Evolutionary conservation across 2,329 filamentous ascomycete genomes (phyloP).

Genomic region (Metarhizium robertsii): DNA sequence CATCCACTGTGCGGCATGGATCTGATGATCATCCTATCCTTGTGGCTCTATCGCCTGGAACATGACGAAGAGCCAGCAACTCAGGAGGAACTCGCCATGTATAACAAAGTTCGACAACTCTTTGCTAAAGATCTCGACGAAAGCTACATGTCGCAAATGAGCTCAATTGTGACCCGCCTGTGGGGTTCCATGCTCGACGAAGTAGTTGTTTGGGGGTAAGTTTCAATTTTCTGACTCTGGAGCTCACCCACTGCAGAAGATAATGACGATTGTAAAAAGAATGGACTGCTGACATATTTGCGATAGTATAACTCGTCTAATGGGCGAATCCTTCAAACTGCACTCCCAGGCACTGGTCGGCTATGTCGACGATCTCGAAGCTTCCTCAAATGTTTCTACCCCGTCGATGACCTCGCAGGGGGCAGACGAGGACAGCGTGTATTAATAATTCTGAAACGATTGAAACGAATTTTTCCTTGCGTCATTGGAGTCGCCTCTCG

Average conservation of each 20-base stretch:
- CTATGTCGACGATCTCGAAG: conserved; percentile 78
- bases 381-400: conserved; percentile 58
- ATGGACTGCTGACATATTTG: neutral
- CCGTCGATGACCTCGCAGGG: conserved; percentile 65
- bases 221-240: conserved; percentile 18
- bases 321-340: conserved; percentile 96
- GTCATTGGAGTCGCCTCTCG: neutral
- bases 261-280: neutral
- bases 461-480: conserved; percentile 30
- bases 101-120: conserved; percentile 81
- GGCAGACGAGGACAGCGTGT: conserved; percentile 63
- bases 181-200: conserved; percentile 99
- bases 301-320: conserved; percentile 75
- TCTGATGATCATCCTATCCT: conserved; percentile 91
- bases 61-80: conserved; percentile 90
- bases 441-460: conserved; percentile 45
- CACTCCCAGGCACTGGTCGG: conserved; percentile 91
- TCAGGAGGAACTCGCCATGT: conserved; percentile 79
- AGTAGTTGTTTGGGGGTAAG: conserved; percentile 98
- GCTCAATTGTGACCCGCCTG: conserved; percentile 87
- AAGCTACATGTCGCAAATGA: conserved; percentile 71
- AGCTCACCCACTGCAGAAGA: neutral
- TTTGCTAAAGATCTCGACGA: conserved; percentile 88
- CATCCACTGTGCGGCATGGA: conserved; percentile 95
- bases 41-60: conserved; percentile 99